These are phyloP conservation scores for Cadophora sp. DNA, from an alignment of 2,329 filamentous ascomycete genomes.

Conservation along the genomic window DNA sequence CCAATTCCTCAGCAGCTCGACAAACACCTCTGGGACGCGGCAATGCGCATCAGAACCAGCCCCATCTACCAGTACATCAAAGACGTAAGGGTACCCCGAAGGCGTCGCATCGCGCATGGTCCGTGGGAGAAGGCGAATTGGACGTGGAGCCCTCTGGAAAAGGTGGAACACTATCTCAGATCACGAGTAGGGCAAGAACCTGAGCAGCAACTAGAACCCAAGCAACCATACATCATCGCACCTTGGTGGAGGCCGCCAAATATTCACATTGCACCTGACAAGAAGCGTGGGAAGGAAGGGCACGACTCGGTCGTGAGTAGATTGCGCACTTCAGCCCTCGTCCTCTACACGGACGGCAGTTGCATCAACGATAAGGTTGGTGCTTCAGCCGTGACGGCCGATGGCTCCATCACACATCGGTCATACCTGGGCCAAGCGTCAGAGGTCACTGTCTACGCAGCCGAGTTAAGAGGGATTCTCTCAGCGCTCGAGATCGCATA, in stretches of 20 bases:
- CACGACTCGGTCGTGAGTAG: slow-evolving; percentile 19
- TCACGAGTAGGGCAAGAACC: slow-evolving; percentile 16
- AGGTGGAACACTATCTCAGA: slow-evolving; percentile 9
- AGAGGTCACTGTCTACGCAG: slow-evolving; percentile 18
- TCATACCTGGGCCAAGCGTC: slow-evolving; percentile 19
- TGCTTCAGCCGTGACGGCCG: slow-evolving; percentile 19
- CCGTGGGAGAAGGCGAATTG: not conserved
- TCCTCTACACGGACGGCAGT: slow-evolving; percentile 21
- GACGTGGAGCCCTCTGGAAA: not conserved
- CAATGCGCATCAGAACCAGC: not conserved
- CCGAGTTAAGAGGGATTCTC: too few species aligned
- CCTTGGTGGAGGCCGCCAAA: slow-evolving; percentile 20
- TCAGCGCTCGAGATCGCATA: slow-evolving; percentile 1
- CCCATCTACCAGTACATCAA: not conserved
- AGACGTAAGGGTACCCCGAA: not conserved
- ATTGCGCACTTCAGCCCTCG: slow-evolving; percentile 16
- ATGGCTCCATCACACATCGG: slow-evolving; percentile 18
- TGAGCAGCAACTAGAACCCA: slow-evolving; percentile 17
- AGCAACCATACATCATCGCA: slow-evolving; percentile 18
- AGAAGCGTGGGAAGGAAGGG: slow-evolving; percentile 20
- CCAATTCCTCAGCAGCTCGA: not conserved
- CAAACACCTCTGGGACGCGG: not conserved
- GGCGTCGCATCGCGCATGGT: not conserved
- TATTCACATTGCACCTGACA: slow-evolving; percentile 19
- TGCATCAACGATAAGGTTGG: slow-evolving; percentile 22